A percentile compares a stretch with the other conserved stretches of the same genome.
These are phyloP conservation scores for Microcyclospora tardicrescens DNA, from an alignment of 2,329 filamentous ascomycete species.

Conservation along the genomic window DNA sequence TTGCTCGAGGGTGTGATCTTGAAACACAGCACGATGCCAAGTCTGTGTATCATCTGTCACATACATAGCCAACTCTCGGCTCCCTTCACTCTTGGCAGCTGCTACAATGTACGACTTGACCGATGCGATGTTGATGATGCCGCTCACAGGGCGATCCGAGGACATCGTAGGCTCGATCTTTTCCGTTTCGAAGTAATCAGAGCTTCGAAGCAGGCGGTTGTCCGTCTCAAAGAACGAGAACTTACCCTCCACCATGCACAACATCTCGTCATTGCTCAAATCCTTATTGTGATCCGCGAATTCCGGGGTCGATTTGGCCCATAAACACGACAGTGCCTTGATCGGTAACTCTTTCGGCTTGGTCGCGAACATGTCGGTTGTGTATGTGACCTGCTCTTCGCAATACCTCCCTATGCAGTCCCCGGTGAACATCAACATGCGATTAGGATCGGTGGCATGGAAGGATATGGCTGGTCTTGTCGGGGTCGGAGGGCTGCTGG, in stretches of 20 bases:
- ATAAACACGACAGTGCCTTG: slow-evolving; percentile 65
- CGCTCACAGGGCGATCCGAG: slow-evolving; percentile 54
- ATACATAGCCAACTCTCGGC: slow-evolving; percentile 83
- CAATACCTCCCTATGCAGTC: slow-evolving; percentile 27
- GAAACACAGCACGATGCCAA: slow-evolving; percentile 89
- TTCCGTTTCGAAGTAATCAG: slow-evolving; percentile 62
- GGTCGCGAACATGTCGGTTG: slow-evolving; percentile 69
- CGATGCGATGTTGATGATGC: slow-evolving; percentile 66
- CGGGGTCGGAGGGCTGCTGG: slow-evolving; percentile 44
- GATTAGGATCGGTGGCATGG: slow-evolving; percentile 70
- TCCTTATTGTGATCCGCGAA: slow-evolving; percentile 59
- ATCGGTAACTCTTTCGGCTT: slow-evolving; percentile 51
- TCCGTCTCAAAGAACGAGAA: slow-evolving; percentile 60
- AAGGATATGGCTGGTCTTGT: slow-evolving; percentile 53
- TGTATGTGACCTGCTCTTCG: slow-evolving; percentile 52
- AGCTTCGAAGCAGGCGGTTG: slow-evolving; percentile 66
- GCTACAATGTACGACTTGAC: slow-evolving; percentile 81
- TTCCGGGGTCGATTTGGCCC: slow-evolving; percentile 64
- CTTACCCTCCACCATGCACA: slow-evolving; percentile 68
- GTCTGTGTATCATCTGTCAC: slow-evolving; percentile 69
- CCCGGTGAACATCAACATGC: slow-evolving; percentile 62
- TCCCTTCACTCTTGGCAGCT: slow-evolving; percentile 64
- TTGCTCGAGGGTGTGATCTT: slow-evolving; percentile 71
- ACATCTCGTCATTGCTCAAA: slow-evolving; percentile 54
- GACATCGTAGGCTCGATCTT: slow-evolving; percentile 63